phyloP scores from a whole-genome alignment of 768 basidiomycete genomes.

The Russula dissimulans region DNA sequence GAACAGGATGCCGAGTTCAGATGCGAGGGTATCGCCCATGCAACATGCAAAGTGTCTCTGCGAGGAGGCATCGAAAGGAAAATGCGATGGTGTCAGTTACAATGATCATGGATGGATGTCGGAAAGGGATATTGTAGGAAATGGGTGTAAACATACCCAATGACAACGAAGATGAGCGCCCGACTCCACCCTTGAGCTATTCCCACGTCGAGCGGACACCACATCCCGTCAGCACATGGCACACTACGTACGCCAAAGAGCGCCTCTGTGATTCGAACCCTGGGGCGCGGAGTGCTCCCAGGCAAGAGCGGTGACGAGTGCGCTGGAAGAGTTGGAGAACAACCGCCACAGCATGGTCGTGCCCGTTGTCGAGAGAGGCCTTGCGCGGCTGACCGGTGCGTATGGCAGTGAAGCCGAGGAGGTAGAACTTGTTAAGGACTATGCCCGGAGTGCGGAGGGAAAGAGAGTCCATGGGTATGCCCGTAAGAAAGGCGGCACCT shows the following conservation, averaged over 20 bases:
- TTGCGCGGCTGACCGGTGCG: conserved; percentile 78
- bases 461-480: conserved; percentile 58
- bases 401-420: conserved; percentile 73
- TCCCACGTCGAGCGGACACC: conserved; percentile 52
- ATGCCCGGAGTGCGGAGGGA: conserved; percentile 55
- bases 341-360: conserved; percentile 76
- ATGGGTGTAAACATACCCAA: conserved; percentile 45
- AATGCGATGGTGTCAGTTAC: too few species aligned
- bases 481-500: conserved; percentile 64
- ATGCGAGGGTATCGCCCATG: conserved; percentile 86
- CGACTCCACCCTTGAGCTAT: conserved; percentile 48
- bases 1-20: conserved; percentile 86
- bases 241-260: conserved; percentile 16
- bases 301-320: conserved; percentile 43
- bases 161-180: conserved; percentile 47
- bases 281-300: conserved; percentile 54
- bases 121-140: not conserved
- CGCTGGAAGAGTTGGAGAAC: conserved; percentile 67
- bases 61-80: not conserved
- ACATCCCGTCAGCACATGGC: conserved; percentile 34
- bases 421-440: conserved; percentile 67
- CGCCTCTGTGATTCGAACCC: conserved; percentile 21
- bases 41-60: conserved; percentile 80
- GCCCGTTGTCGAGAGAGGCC: conserved; percentile 68
- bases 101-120: not conserved